These are phyloP conservation scores for Naematelia aurantialba DNA, from an alignment of 768 basidiomycete species.

Conservation along the genomic window DNA sequence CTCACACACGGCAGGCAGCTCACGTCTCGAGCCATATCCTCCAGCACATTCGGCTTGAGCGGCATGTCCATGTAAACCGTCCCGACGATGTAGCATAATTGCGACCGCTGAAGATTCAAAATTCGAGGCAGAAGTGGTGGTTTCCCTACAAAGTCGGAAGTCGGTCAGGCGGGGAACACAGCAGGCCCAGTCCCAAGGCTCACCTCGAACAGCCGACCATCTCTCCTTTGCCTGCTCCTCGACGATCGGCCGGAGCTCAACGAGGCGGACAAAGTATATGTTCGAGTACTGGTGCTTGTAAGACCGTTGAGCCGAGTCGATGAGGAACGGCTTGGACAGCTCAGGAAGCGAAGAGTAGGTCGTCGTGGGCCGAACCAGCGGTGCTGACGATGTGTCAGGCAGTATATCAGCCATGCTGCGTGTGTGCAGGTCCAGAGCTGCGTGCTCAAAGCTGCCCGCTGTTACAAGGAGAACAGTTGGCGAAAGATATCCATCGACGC, in stretches of 20 bases:
- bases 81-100: conserved; percentile 85
- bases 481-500: too few species aligned
- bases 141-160: conserved; percentile 13
- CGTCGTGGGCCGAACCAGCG: conserved; percentile 20
- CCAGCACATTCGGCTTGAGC: conserved; percentile 94
- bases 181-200: conserved; percentile 2
- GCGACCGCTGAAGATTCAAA: conserved; percentile 71
- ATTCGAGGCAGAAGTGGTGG: conserved; percentile 24
- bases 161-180: neutral
- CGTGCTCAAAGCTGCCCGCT: too few species aligned
- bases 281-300: conserved; percentile 71
- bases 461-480: too few species aligned
- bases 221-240: conserved; percentile 55
- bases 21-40: conserved; percentile 90
- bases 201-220: conserved; percentile 57
- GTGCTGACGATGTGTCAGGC: conserved; percentile 3
- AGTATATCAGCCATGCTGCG: conserved; percentile 12
- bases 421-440: too few species aligned
- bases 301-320: conserved; percentile 47
- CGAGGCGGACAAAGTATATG: conserved; percentile 64
- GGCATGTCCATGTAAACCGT: conserved; percentile 99
- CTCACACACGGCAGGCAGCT: neutral
- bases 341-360: conserved; percentile 36
- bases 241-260: conserved; percentile 56
- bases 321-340: conserved; percentile 43